These are phyloP conservation scores for Inosperma sp. DNA, from an alignment of 768 basidiomycete species.

Conservation along the genomic window DNA sequence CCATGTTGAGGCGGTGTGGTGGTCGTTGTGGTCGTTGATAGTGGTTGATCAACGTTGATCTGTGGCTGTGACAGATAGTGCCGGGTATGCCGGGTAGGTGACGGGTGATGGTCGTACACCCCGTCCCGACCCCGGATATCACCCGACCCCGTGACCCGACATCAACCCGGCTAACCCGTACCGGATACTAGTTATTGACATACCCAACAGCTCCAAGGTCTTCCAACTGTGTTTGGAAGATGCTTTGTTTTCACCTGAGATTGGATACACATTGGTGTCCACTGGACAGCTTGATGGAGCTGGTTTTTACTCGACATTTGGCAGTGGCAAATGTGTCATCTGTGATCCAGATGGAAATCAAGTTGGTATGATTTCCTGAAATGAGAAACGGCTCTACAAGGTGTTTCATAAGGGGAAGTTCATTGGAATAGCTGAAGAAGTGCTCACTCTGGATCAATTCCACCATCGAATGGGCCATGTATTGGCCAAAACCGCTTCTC, in stretches of 20 bases:
- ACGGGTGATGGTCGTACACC: no score
- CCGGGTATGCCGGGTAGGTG: no score
- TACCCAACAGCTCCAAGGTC: constrained; percentile 28
- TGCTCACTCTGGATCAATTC: neutral
- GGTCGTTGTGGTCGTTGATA: no score
- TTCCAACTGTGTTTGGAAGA: constrained; percentile 27
- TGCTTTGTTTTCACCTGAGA: constrained; percentile 35
- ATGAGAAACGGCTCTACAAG: neutral
- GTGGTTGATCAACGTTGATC: no score
- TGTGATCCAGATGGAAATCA: constrained; percentile 11
- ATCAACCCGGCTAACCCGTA: no score
- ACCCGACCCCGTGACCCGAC: no score
- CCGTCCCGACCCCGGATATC: no score
- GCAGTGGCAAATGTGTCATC: constrained; percentile 27
- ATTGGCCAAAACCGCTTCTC: neutral
- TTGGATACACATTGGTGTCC: constrained; percentile 36
- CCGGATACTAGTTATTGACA: constrained; percentile 26
- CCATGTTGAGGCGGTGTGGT: no score
- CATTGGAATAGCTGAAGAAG: neutral
- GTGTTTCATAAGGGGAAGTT: neutral
- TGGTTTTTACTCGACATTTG: constrained; percentile 26
- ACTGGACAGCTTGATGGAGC: constrained; percentile 29
- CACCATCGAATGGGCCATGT: neutral
- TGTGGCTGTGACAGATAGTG: no score
- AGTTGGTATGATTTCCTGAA: constrained; percentile 21